Percentiles rank a stretch among this genome's conserved stretches.
Evolutionary conservation across 2,329 filamentous ascomycete species (phyloP).

Genomic region (Claviceps quebecensis): DNA sequence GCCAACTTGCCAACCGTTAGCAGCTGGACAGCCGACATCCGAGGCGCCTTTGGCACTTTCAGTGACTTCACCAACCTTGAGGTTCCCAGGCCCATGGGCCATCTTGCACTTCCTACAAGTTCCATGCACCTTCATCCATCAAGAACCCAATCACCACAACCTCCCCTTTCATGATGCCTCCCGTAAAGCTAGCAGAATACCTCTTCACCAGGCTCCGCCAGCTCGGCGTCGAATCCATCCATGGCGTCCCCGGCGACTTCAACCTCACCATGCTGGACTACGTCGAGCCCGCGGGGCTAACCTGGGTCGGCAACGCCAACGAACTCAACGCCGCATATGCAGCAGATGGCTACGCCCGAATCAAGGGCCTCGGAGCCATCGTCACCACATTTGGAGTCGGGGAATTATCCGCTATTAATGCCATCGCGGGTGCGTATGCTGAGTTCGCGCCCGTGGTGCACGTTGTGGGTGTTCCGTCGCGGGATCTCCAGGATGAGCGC

Average conservation of each 20-base stretch:
- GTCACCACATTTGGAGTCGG: conserved; percentile 50
- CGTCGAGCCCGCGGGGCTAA: conserved; percentile 21
- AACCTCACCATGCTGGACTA: conserved; percentile 24
- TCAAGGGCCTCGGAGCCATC: conserved; percentile 34
- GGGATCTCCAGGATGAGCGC: conserved; percentile 27
- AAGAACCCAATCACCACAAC: not conserved
- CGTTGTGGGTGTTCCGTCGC: conserved; percentile 39
- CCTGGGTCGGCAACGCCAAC: conserved; percentile 39
- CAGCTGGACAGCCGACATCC: too few species aligned
- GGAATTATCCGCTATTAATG: conserved; percentile 42
- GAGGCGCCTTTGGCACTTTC: too few species aligned
- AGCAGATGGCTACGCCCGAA: conserved; percentile 42
- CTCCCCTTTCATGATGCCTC: conserved; percentile 1
- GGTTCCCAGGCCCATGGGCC: too few species aligned
- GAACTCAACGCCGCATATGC: conserved; percentile 45
- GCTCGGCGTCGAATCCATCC: conserved; percentile 42
- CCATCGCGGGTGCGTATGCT: conserved; percentile 42
- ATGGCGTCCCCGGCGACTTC: conserved; percentile 33
- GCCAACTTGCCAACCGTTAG: too few species aligned
- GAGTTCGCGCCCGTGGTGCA: conserved; percentile 43
- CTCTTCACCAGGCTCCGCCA: conserved; percentile 45
- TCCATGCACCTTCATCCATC: too few species aligned
- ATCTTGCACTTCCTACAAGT: too few species aligned
- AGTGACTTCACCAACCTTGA: too few species aligned
- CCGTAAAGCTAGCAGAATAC: conserved; percentile 23